Percentiles rank a stretch among this genome's conserved stretches.
Evolutionary conservation across 2,329 filamentous ascomycete genomes (phyloP).

Genomic region (Aspergillus neoniger): DNA sequence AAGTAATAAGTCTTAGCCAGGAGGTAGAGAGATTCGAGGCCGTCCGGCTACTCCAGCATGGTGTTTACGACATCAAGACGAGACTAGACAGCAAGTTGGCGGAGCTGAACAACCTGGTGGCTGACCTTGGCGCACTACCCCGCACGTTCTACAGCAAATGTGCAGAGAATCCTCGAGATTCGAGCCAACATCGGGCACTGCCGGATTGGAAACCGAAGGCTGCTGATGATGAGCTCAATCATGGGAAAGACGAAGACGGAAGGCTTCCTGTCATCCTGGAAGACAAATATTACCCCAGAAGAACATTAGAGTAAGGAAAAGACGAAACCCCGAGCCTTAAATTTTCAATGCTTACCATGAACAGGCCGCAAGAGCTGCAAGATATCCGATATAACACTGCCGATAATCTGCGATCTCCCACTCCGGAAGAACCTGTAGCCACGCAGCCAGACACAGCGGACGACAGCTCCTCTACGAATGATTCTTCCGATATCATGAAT

Average conservation of each 20-base stretch:
- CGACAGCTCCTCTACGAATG: conserved; percentile 17
- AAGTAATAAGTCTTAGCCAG: conserved; percentile 59
- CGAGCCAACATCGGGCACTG: conserved; percentile 10
- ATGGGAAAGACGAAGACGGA: conserved; percentile 32
- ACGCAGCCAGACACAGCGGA: conserved; percentile 43
- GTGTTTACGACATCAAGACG: conserved; percentile 55
- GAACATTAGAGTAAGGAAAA: conserved; percentile 55
- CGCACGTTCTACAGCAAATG: conserved; percentile 29
- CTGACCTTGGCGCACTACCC: conserved; percentile 54
- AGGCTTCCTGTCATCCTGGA: conserved; percentile 62
- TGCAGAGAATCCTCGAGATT: conserved; percentile 17
- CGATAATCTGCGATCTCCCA: conserved; percentile 32
- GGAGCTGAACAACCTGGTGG: conserved; percentile 57
- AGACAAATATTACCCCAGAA: conserved; percentile 59
- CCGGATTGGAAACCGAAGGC: conserved; percentile 19
- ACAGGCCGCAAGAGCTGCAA: conserved; percentile 40
- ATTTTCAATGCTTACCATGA: not conserved
- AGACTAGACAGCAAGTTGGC: conserved; percentile 58
- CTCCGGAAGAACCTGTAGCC: conserved; percentile 51
- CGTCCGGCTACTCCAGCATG: conserved; percentile 47
- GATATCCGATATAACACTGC: conserved; percentile 28
- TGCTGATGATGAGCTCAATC: conserved; percentile 18
- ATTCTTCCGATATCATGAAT: conserved; percentile 4
- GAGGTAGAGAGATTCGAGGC: conserved; percentile 53
- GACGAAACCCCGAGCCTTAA: not conserved